These are phyloP conservation scores for Lactifluus hygrophoroides DNA, from an alignment of 768 basidiomycete genomes.

Conservation along the genomic window DNA sequence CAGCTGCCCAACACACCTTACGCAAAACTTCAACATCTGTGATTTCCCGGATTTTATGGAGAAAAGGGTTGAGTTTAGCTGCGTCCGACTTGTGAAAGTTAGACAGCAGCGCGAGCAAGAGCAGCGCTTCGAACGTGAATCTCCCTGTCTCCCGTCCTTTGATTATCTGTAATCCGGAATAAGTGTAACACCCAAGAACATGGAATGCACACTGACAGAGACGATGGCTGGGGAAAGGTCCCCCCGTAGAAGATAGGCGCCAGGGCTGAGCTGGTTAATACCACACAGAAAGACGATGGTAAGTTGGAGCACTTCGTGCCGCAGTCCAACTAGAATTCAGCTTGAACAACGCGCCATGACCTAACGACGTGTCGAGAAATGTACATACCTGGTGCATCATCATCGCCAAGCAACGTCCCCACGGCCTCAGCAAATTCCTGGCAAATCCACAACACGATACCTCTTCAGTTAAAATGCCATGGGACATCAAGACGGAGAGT, in stretches of 20 bases:
- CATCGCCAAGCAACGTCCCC: conserved; percentile 38
- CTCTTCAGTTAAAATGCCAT: no score
- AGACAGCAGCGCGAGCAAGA: conserved; percentile 54
- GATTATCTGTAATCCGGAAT: conserved; percentile 37
- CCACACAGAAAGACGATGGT: conserved; percentile 51
- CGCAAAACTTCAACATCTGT: conserved; percentile 44
- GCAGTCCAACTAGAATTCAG: conserved; percentile 35
- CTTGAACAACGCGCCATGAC: conserved; percentile 3
- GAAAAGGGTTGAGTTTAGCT: conserved; percentile 58
- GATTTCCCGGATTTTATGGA: conserved; percentile 42
- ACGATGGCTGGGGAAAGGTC: conserved; percentile 51
- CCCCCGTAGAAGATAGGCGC: conserved; percentile 58
- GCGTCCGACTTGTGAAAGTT: conserved; percentile 71
- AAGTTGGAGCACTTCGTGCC: conserved; percentile 49
- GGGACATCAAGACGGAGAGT: no score
- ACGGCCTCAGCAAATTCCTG: conserved; percentile 46
- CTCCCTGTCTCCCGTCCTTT: conserved; percentile 45
- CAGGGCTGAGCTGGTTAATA: conserved; percentile 55
- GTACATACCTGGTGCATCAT: conserved; percentile 36
- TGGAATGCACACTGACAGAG: conserved; percentile 31
- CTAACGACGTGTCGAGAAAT: background rate
- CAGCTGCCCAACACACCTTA: conserved; percentile 49
- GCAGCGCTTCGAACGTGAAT: conserved; percentile 49
- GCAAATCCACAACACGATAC: background rate
- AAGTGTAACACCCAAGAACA: background rate